Base-by-base conservation (phyloP, 1,139 yeast genomes). In the Protomyces lactucae-debilis region DNA sequence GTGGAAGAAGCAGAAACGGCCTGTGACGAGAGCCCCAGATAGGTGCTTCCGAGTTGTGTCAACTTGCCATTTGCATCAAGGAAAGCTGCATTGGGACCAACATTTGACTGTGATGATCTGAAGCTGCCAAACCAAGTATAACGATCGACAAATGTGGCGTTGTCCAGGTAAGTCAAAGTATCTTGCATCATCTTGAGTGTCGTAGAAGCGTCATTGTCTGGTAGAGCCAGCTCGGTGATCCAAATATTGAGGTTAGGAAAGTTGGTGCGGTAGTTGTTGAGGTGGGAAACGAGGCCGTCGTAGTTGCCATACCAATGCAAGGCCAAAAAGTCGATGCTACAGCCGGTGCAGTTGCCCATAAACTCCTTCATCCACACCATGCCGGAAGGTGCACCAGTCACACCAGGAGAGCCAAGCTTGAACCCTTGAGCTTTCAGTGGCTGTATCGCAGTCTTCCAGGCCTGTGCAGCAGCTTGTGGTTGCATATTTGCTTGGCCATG, bases 71-170 rank as follows among this genome's bases (percentile, higher is more conserved):
- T 35, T 16, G 55, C 60, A 54, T 60, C 55, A 28, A 60, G 54
- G 45, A 60, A 60, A 5, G 64, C 55, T 8, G 64, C 64, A 25
- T 61, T 61, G 14, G 61, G 46, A 2, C 65, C 65, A 28, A 61
- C 60, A 14, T 61, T 61, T 23, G 52, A 25, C 18, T 51, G 56
- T 10, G 16, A 45, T 16, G 52, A 43, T 8, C 60, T 37, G 46
- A 56, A 61, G 9, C 28, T 45, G 6, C 65, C 65, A 37, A 61
- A 61, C 65, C 65, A 61, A 21, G 65, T 54, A 45, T 61, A 61
- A 6, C 61, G 52, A 6, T 55, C 65, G 46, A 61, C 65, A 48
- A 55, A 61, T 35, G n/a, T 25, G 46, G 52, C 51, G 14, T n/a
- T 39, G 43, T 61, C 65, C 35, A 61, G 46, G 52, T 54, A 61